Base-by-base conservation (phyloP, 345 rosid genomes). In the Euphorbia lathyris region DNA sequence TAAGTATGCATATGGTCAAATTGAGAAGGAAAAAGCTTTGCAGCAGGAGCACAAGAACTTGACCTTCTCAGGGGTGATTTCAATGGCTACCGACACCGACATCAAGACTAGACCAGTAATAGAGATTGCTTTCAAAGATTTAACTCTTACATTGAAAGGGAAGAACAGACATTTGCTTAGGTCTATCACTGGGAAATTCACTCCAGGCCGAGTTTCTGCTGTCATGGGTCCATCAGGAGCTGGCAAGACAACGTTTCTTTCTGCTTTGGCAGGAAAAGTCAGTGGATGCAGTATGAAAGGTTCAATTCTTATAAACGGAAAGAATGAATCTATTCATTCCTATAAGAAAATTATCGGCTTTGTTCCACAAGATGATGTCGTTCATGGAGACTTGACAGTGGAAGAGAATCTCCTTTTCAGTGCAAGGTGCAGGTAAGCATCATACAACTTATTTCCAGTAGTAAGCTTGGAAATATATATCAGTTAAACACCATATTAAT, bases 211-310 rank as follows among this genome's bases (percentile, higher is more conserved):
- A 79, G 92, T 92, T 65, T 88, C 96, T n/a, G 96, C 98, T n/a
- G 96, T 92, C 72, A 92, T 92, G 98, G 98, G 98, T 58, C 98
- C 96, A 68, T 92, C 98, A 9, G 98, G 98, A 70, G 96, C 96
- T 55, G 96, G 98, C 43, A 92, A 90, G 82, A 92, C 98, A 22
- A 90, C 98, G 8, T 92, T 92, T 84, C 90, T 92, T 67, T 83
- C 88, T 71, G 98, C 98, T 51, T 85, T 92, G 78, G 83, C 87
- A 0, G 98, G 96, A 45, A 92, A 90, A 74, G 73, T 90, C 55
- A 83, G 91, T 14, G 98, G 96, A 38, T 92, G 96, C 83, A 77
- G 74, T 0, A 80, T 76, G 69, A 74, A 82, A 40, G 97, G 97
- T 66, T 72, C 65, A n/a, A 81, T 92, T 76, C 96, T 88, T 47